Percentiles rank a stretch among this genome's conserved stretches.
Conservation (phyloP, 140 eudicot species). For the Oenanthe javanica region DNA sequence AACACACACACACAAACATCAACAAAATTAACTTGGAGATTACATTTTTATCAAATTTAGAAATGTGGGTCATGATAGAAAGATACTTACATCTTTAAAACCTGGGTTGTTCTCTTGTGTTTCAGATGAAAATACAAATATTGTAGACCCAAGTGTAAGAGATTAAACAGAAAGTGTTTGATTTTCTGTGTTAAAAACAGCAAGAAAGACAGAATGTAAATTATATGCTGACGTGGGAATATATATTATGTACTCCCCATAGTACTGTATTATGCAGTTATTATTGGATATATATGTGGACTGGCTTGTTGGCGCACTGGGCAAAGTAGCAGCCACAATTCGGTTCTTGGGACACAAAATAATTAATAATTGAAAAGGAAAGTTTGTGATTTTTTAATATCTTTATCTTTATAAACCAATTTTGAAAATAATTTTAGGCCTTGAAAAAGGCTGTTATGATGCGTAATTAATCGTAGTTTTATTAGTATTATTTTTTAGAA, state of each 20-base stretch:
- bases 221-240: too few species aligned
- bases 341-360: background rate
- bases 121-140: background rate
- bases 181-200: background rate
- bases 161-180: background rate
- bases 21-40: background rate
- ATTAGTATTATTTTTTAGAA: too few species aligned
- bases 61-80: slow-evolving; percentile 5
- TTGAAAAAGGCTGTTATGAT: too few species aligned
- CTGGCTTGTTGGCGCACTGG: background rate
- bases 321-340: slow-evolving; percentile 1
- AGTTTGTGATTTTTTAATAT: too few species aligned
- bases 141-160: background rate
- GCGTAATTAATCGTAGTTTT: too few species aligned
- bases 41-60: background rate
- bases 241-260: too few species aligned
- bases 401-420: too few species aligned
- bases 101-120: background rate
- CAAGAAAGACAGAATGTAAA: background rate
- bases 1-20: slow-evolving; percentile 1
- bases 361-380: too few species aligned
- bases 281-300: background rate
- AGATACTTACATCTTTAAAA: background rate
- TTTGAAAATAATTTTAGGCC: too few species aligned
- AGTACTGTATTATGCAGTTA: background rate